Base-by-base conservation (phyloP, 352 stramenopile species). In the Pythium coloratum region DNA sequence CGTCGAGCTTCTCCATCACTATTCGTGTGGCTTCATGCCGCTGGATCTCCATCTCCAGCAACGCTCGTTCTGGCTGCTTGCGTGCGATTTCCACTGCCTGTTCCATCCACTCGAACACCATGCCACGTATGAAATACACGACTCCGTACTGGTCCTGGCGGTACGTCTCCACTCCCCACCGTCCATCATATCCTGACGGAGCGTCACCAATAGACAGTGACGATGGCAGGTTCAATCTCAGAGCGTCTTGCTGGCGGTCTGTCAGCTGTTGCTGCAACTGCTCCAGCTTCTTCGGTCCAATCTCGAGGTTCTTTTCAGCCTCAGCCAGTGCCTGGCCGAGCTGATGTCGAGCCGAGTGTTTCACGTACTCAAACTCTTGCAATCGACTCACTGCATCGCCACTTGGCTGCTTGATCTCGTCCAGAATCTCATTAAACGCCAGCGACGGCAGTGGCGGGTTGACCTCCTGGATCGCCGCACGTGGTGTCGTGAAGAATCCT, bases 31-130 rank as follows among this genome's bases (percentile, higher is more conserved):
- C 13, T 38, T 60, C 57, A 68, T 71, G 76, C 2, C 69, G 71
- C 24, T 72, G 56, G 10, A 84, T 32, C 54, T 81, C 67, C 9
- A 64, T 14, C 55, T 76, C 59, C 6, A 85, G 67, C 26, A 79
- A 30, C 33, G 71, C 36, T 62, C 49, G 74, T 2, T 61, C 36
- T 44, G 80, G 80, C 38, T 81, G 53, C 13, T 40, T 26, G 3
- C 36, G 47, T 3, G 69, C 60, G 24, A 68, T 66, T 12, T 51
- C 65, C 7, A 80, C 28, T 14, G 77, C 76, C 4, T 20, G 16
- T 6, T 81, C 76, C 47, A 78, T 66, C 67, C 78, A 88, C 0
- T 55, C 58, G 42, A 88, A 82, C 9, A 90, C 60, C 10, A 90
- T 53, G 5, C 59, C 55, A 12, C 76, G 77, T 0, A 84, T n/a